These are phyloP conservation scores for Spergularia marina DNA, from an alignment of 148 eudicot species.

Conservation along the genomic window DNA sequence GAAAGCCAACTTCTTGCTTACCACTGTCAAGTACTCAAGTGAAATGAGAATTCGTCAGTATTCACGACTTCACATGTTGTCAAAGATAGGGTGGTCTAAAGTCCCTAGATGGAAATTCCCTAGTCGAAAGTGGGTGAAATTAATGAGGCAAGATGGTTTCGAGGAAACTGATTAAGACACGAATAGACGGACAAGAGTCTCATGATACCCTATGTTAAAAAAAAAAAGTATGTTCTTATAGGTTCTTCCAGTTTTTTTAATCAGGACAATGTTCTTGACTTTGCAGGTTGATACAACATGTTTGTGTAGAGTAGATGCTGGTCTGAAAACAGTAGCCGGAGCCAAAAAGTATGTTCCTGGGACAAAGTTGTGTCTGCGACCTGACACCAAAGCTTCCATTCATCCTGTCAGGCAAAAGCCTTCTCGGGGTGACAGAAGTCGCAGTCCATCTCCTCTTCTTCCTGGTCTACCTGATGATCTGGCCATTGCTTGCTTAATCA, in stretches of 20 bases:
- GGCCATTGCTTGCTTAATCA: slow-evolving; percentile 87
- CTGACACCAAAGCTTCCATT: slow-evolving; percentile 69
- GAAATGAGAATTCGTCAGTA: not conserved
- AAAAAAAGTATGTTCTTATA: not conserved
- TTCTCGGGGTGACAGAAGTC: slow-evolving; percentile 56
- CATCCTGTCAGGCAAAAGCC: slow-evolving; percentile 77
- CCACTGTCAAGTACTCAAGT: not conserved
- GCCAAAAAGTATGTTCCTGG: slow-evolving; percentile 86
- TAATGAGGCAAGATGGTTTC: not conserved
- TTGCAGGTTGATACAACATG: slow-evolving; percentile 93
- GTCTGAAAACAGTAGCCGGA: slow-evolving; percentile 75
- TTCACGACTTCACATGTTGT: not conserved
- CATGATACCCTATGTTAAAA: not conserved
- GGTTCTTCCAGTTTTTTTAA: not conserved
- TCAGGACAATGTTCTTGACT: not conserved
- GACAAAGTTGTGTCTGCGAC: slow-evolving; percentile 72
- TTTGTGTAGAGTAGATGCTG: slow-evolving; percentile 80
- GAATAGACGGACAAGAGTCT: not conserved
- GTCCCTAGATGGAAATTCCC: not conserved
- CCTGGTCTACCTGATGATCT: slow-evolving; percentile 94
- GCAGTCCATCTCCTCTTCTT: slow-evolving; percentile 69
- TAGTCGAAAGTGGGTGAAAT: not conserved
- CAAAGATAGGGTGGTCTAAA: not conserved
- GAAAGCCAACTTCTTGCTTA: not conserved
- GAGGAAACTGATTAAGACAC: not conserved